phyloP scores from a whole-genome alignment of 176 grass and related monocot species.

The Olyra latifolia region DNA sequence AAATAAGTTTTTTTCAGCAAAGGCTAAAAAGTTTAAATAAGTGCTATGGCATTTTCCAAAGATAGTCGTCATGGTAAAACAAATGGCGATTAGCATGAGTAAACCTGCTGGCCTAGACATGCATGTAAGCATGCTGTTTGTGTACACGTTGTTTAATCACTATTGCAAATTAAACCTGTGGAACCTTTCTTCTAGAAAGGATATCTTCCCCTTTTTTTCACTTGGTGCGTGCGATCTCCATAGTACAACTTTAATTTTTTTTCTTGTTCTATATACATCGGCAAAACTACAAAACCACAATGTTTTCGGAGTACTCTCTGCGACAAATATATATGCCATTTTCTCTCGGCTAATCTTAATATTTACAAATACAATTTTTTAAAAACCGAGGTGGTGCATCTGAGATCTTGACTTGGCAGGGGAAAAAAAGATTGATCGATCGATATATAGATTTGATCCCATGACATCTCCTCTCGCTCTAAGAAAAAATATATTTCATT shows the following conservation, averaged over 20 bases:
- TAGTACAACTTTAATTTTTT: background rate
- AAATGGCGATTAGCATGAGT: background rate
- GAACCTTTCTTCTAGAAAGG: background rate
- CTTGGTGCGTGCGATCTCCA: background rate
- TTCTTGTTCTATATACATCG: background rate
- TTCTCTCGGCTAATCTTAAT: background rate
- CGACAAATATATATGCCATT: background rate
- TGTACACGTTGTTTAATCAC: background rate
- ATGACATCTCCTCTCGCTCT: background rate
- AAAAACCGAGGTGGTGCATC: background rate
- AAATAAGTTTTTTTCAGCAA: background rate
- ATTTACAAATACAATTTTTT: background rate
- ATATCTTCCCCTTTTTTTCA: too few relatives aligned
- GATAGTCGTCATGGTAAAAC: background rate
- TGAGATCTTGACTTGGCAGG: background rate
- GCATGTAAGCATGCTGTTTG: background rate
- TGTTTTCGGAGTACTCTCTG: background rate
- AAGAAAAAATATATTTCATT: too few relatives aligned
- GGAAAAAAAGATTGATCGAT: background rate
- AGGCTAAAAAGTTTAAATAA: background rate
- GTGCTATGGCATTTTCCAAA: background rate
- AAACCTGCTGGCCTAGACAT: background rate
- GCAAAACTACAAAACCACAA: background rate
- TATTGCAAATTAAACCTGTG: background rate
- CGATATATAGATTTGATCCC: background rate